Percentiles rank a stretch among this genome's conserved stretches.
Evolutionary conservation across 2,329 filamentous ascomycete genomes (phyloP).

Genomic region (Arthrobotrys sphaeroides): DNA sequence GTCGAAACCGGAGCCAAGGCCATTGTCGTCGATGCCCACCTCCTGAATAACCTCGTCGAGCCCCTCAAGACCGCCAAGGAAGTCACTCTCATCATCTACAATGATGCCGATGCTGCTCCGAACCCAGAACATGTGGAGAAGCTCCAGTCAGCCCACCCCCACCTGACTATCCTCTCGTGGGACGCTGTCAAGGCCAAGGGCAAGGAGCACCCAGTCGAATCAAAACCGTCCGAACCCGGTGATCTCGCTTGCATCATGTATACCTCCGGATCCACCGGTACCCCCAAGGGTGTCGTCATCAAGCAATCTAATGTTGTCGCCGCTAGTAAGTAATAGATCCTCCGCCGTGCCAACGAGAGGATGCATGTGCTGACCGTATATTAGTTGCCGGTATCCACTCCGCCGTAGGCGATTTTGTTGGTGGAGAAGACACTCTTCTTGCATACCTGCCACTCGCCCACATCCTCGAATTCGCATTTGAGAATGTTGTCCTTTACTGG

Average conservation of each 20-base stretch:
- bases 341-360: not conserved
- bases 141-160: slow-evolving; percentile 69
- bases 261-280: slow-evolving; percentile 88
- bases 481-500: slow-evolving; percentile 88
- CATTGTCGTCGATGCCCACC: slow-evolving; percentile 87
- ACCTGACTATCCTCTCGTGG: slow-evolving; percentile 67
- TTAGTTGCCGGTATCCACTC: slow-evolving; percentile 80
- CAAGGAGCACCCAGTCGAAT: slow-evolving; percentile 74
- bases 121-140: slow-evolving; percentile 65
- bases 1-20: slow-evolving; percentile 80
- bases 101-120: slow-evolving; percentile 67
- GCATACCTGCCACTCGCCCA: slow-evolving; percentile 94
- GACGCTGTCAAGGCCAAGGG: slow-evolving; percentile 69
- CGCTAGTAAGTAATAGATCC: slow-evolving; percentile 68
- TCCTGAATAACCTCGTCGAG: slow-evolving; percentile 70
- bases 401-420: slow-evolving; percentile 80
- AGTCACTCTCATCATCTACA: slow-evolving; percentile 72
- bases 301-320: slow-evolving; percentile 82
- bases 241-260: slow-evolving; percentile 87
- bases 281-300: slow-evolving; percentile 87
- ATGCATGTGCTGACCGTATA: slow-evolving; percentile 37
- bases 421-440: slow-evolving; percentile 79
- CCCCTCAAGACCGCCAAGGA: slow-evolving; percentile 70
- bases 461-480: slow-evolving; percentile 95
- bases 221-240: slow-evolving; percentile 75